A percentile compares a stretch with the other conserved stretches of the same genome.
Evolutionary conservation across 106 monocot genomes (phyloP).

Genomic region (Amphibolis antarctica): DNA sequence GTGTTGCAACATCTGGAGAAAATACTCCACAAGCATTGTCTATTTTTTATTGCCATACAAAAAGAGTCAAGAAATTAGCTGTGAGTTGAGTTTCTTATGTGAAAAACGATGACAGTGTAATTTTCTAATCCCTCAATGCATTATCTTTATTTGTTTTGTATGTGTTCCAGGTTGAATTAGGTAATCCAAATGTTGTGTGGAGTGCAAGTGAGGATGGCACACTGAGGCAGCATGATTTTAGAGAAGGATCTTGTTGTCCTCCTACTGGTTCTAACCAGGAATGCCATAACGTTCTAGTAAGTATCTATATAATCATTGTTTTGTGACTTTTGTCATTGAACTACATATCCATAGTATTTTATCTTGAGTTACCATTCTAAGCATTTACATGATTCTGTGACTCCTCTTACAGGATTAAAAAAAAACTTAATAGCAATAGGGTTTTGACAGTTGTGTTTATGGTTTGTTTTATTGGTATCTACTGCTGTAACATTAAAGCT

Average conservation of each 20-base stretch:
- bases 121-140: too few species aligned
- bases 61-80: constrained; percentile 90
- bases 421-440: too few species aligned
- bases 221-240: constrained; percentile 87
- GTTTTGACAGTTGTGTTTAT: background rate
- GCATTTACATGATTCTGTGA: too few species aligned
- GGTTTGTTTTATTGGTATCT: background rate
- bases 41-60: constrained; percentile 67
- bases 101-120: too few species aligned
- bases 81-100: constrained; percentile 35
- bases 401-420: too few species aligned
- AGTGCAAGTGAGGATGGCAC: constrained; percentile 99
- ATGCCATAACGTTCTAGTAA: constrained; percentile 84
- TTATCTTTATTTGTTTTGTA: background rate
- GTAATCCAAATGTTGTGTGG: constrained; percentile 92
- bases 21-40: constrained; percentile 43
- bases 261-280: constrained; percentile 64
- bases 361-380: too few species aligned
- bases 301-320: constrained; percentile 2
- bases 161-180: constrained; percentile 52
- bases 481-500: background rate
- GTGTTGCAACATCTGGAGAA: constrained; percentile 20
- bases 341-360: too few species aligned
- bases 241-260: constrained; percentile 65
- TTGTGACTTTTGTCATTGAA: too few species aligned